phyloP scores from a whole-genome alignment of 2,329 filamentous ascomycete species.

The Aspergillus sergii region DNA sequence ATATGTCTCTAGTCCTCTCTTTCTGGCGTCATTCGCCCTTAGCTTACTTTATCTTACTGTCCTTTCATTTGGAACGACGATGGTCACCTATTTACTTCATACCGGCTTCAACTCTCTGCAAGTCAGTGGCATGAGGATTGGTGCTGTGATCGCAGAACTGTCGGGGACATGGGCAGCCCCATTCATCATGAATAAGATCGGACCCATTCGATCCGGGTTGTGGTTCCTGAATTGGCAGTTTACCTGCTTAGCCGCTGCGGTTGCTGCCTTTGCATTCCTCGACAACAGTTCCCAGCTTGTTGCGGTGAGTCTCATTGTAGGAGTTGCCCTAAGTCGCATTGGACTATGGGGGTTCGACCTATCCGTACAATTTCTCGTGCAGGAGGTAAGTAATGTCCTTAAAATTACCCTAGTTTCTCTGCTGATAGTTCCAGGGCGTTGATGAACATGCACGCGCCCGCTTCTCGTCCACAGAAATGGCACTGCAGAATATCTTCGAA shows the following conservation, averaged over 20 bases:
- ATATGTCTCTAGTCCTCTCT: constrained; percentile 34
- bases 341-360: constrained; percentile 66
- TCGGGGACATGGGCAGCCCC: constrained; percentile 58
- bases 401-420: not conserved
- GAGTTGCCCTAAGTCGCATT: constrained; percentile 59
- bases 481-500: constrained; percentile 71
- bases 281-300: constrained; percentile 36
- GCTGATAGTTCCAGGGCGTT: constrained; percentile 49
- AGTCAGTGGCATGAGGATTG: constrained; percentile 52
- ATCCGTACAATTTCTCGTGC: constrained; percentile 62
- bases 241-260: constrained; percentile 53
- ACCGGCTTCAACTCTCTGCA: constrained; percentile 51
- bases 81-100: constrained; percentile 58
- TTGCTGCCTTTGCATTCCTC: constrained; percentile 46
- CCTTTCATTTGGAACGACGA: constrained; percentile 57
- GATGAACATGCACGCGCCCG: constrained; percentile 60
- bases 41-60: constrained; percentile 59
- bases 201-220: constrained; percentile 65
- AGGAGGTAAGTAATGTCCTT: constrained; percentile 51
- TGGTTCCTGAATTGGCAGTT: constrained; percentile 73
- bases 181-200: constrained; percentile 53
- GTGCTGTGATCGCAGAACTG: constrained; percentile 55
- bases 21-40: constrained; percentile 52
- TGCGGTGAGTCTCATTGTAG: constrained; percentile 53
- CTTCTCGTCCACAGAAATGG: constrained; percentile 70